Evolutionary conservation across 2,329 filamentous ascomycete species (phyloP), one percentile per base, ranked within the genome.

Genomic region (Stromatinia cepivora): DNA sequence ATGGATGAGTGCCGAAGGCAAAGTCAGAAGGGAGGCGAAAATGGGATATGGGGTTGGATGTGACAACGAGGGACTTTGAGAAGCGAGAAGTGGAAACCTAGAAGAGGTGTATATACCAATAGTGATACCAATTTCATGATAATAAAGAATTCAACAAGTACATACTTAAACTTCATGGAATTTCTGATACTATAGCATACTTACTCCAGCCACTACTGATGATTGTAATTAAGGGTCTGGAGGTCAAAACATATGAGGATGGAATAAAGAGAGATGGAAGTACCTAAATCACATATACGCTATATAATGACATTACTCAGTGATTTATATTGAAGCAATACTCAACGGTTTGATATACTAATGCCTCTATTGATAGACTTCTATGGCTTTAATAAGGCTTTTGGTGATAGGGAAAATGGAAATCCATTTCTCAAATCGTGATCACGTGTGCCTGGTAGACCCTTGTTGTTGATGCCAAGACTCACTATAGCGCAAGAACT

Each of bases 91-190:
- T 50, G 17, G 31, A 25, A 63, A 50, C 46, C 13, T 25, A 8
- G 17, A 65, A 15, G 10, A n/a, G 66, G 57, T 53, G 48, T 46
- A 68, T 54, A 62, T 63, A 63, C 57, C 50, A 62, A 63, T 54
- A 36, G 28, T 15, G n/a, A 63, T 63, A 63, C 57, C 57, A 56
- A 63, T 56, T 4, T 52, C 46, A 68, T 56, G 57, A 68, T 68
- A 63, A 46, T 68, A 52, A 52, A 62, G 25, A 67, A n/a, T 53
- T 61, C 20, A 54, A 42, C 31, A 50, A 58, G 50, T 39, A 45
- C 11, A 20, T 45, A 25, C 11, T 17, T 20, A 25, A 9, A 17
- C 39, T 20, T 10, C 22, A 39, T 36, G n/a, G 8, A 25, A 17
- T 36, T 36, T 58, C 6, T 50, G 42, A 62, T 48, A 46, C 4